A percentile compares a stretch with the other conserved stretches of the same genome.
Conservation (phyloP, 331 rosid genomes). For the Acacia concinna region DNA sequence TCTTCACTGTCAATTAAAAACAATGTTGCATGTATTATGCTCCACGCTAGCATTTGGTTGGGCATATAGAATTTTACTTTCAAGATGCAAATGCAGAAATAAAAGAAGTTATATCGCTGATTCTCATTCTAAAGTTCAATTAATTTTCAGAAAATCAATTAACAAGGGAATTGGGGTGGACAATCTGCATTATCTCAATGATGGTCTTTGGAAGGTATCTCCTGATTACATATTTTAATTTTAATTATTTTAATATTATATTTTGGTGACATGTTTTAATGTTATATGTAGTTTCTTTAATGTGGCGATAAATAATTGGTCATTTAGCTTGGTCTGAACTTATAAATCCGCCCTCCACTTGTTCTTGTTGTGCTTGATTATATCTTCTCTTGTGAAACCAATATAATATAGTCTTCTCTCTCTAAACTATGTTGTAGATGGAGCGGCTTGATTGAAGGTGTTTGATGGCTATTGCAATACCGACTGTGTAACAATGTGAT, state of each 20-base stretch:
- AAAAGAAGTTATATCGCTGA: slow-evolving; percentile 16
- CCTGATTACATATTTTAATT: slow-evolving; percentile 24
- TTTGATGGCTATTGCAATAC: slow-evolving; percentile 6
- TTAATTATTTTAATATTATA: neutral
- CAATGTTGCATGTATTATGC: slow-evolving; percentile 12
- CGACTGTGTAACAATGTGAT: neutral
- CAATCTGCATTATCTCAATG: slow-evolving; percentile 98
- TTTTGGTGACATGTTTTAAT: neutral
- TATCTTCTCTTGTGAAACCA: neutral
- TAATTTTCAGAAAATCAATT: slow-evolving; percentile 66
- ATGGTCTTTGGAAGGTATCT: slow-evolving; percentile 98
- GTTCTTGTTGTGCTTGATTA: neutral
- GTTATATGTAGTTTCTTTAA: slow-evolving; percentile 5
- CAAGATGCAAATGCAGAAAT: neutral
- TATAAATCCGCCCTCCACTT: neutral
- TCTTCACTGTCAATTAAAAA: neutral
- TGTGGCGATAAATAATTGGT: neutral
- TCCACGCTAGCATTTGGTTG: neutral
- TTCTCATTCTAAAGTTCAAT: slow-evolving; percentile 29
- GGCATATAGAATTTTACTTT: neutral
- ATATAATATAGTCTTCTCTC: neutral
- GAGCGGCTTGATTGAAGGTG: slow-evolving; percentile 78
- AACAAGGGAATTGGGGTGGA: slow-evolving; percentile 98
- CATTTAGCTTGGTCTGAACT: slow-evolving; percentile 10
- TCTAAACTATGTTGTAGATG: slow-evolving; percentile 53